Conservation (phyloP, 768 basidiomycete genomes). For the Leccinum pellstonianum region DNA sequence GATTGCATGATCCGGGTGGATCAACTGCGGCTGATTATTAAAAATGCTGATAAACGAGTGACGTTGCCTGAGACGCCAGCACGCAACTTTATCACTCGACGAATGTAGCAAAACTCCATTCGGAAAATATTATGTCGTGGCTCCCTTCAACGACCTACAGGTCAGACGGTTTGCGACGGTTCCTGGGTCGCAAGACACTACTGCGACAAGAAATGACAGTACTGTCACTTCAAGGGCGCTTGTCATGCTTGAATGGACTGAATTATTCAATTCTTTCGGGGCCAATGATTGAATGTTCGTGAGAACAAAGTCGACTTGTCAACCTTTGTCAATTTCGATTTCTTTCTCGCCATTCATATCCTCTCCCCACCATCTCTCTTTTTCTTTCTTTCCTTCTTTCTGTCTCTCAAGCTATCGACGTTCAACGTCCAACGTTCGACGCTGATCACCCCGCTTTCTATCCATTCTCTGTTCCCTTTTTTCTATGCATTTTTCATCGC, state of each 20-base stretch:
- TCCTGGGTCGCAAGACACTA: background rate
- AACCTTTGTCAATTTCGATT: background rate
- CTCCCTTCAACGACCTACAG: background rate
- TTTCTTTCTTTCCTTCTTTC: background rate
- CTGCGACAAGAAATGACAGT: background rate
- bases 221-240: background rate
- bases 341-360: background rate
- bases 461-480: background rate
- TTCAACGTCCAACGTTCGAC: background rate
- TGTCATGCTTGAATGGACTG: background rate
- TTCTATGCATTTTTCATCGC: background rate
- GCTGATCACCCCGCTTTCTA: background rate
- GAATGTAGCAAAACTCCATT: background rate
- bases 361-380: background rate
- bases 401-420: background rate
- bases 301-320: slow-evolving; percentile 4
- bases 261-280: background rate
- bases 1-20: background rate
- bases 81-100: background rate
- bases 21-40: background rate
- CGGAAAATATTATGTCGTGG: background rate
- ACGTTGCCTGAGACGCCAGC: background rate
- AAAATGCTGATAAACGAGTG: background rate
- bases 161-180: background rate
- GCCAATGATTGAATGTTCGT: background rate